Base-by-base conservation (phyloP, 306 rosid species). In the Begonia peltatifolia region DNA sequence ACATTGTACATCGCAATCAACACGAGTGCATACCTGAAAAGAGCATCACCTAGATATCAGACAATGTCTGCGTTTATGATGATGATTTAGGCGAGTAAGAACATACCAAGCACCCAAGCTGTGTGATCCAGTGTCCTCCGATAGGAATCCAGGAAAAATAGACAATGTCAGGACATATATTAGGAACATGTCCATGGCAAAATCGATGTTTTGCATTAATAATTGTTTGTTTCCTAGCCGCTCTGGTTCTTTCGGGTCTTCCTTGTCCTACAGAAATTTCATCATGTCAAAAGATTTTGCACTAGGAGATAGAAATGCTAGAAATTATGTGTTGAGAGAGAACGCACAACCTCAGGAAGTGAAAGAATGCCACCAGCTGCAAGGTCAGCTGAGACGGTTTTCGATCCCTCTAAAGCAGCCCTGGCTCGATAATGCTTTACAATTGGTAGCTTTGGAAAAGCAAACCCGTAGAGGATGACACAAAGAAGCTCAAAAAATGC, bases 71-170 rank as follows among this genome's bases (percentile, higher is more conserved):
- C 13, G 48, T 3, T 44, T 4, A n/a, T 3, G 14, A 7, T 1
- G 14, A 1, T 7, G 48, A 44, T 10, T 44, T 10, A 44, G 14
- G 14, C 2, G 48, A 44, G 14, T 44, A 18, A 38, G 12, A 23
- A 51, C 76, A 47, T 74, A 85, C 97, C 97, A 89, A 10, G 77
- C 22, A 16, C 97, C 95, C 62, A 85, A 63, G 58, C 85, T 67
- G 68, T 89, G 94, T 42, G 69, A 47, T 58, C 95, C 94, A 5
- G 95, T 89, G 58, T 89, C 97, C 68, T 89, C 97, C 30, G 87
- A 82, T 65, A 84, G 63, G 81, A 89, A 89, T 61, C 97, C 97
- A 17, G 97, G 94, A 68, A 82, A 89, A 52, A 83, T 85, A 43
- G 95, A 80, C 25, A 90, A 50, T 42, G 94, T 80, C 22, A 90